Percentiles rank a stretch among this genome's conserved stretches.
These are phyloP conservation scores for Aspergillus awamori DNA, from an alignment of 2,329 filamentous ascomycete genomes.

Conservation along the genomic window DNA sequence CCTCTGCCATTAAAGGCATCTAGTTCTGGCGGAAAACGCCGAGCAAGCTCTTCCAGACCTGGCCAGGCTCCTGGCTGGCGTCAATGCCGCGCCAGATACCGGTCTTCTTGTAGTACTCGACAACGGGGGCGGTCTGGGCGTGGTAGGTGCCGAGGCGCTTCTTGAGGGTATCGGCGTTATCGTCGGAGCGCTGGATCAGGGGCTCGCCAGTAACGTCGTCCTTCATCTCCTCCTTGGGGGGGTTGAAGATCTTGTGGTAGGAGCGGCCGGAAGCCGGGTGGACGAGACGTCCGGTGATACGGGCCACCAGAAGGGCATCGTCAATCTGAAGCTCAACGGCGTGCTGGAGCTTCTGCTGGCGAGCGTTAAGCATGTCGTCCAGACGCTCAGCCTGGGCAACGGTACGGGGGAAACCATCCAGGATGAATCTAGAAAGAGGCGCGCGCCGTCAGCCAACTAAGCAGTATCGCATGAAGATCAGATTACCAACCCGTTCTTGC, in stretches of 20 bases:
- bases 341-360: slow-evolving; percentile 85
- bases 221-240: slow-evolving; percentile 89
- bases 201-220: slow-evolving; percentile 97
- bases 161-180: slow-evolving; percentile 93
- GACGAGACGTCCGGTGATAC: slow-evolving; percentile 93
- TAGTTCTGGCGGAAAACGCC: slow-evolving; percentile 73
- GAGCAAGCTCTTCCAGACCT: slow-evolving; percentile 93
- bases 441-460: slow-evolving; percentile 16
- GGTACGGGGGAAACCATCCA: slow-evolving; percentile 97
- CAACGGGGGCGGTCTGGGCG: slow-evolving; percentile 87
- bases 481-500: slow-evolving; percentile 81
- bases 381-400: slow-evolving; percentile 93
- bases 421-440: slow-evolving; percentile 74
- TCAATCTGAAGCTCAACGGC: slow-evolving; percentile 97
- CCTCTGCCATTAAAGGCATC: not conserved
- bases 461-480: slow-evolving; percentile 14
- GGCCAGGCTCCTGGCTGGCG: slow-evolving; percentile 90
- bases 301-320: slow-evolving; percentile 86
- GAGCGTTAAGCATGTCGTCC: slow-evolving; percentile 81
- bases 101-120: slow-evolving; percentile 94
- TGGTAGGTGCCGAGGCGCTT: slow-evolving; percentile 95
- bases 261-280: slow-evolving; percentile 95
- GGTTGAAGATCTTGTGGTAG: slow-evolving; percentile 99
- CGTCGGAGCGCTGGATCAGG: slow-evolving; percentile 91
- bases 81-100: slow-evolving; percentile 97